phyloP scores from a whole-genome alignment of 441 rosid species.

The Breynia disticha region DNA sequence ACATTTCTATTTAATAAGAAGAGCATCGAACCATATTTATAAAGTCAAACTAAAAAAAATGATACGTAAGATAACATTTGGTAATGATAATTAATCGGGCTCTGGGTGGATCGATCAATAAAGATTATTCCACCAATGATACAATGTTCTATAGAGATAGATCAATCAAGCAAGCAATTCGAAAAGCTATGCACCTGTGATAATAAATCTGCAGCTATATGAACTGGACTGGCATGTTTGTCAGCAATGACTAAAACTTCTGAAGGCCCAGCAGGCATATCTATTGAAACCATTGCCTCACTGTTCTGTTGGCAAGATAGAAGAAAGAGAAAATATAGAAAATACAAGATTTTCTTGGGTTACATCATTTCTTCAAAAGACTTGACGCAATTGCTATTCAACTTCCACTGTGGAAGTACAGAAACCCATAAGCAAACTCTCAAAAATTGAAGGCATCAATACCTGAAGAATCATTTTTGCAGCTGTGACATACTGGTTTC shows the following conservation, averaged over 20 bases:
- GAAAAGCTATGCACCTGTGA: slow-evolving; percentile 54
- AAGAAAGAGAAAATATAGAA: not conserved
- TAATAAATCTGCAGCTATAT: slow-evolving; percentile 85
- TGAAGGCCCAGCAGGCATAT: slow-evolving; percentile 99
- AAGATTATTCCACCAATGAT: too few species aligned
- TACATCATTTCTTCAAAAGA: too few species aligned
- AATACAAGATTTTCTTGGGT: not conserved
- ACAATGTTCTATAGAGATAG: too few species aligned
- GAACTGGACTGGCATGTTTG: slow-evolving; percentile 60
- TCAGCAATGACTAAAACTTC: slow-evolving; percentile 91
- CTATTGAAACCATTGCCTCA: slow-evolving; percentile 95
- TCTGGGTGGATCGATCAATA: too few species aligned
- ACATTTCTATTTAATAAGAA: too few species aligned
- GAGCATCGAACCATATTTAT: too few species aligned
- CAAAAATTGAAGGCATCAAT: slow-evolving; percentile 15
- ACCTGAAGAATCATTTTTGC: slow-evolving; percentile 97
- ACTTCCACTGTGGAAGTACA: too few species aligned
- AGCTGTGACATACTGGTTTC: slow-evolving; percentile 90
- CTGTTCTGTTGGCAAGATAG: slow-evolving; percentile 50
- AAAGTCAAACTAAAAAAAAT: too few species aligned
- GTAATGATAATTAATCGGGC: too few species aligned
- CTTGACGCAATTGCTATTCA: too few species aligned
- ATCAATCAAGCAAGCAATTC: not conserved
- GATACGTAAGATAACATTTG: too few species aligned
- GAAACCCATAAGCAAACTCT: not conserved